Conservation (phyloP, 306 rosid genomes). For the Vigna trinervia region DNA sequence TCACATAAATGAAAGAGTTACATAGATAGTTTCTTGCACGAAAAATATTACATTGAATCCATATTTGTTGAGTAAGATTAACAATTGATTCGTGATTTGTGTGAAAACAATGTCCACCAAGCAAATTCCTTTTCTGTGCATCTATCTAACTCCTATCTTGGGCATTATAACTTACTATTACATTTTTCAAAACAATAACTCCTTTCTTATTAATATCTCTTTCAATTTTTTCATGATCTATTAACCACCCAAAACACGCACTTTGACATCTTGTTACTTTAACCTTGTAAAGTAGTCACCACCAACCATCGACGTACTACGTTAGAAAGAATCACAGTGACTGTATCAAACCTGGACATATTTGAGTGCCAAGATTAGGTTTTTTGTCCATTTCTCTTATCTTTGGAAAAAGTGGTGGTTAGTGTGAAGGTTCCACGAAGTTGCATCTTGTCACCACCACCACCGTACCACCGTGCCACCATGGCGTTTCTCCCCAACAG, state of each 20-base stretch:
- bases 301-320: neutral
- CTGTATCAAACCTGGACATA: neutral
- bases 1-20: no score
- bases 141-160: no score
- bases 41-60: no score
- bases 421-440: conserved; percentile 41
- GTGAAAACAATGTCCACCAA: no score
- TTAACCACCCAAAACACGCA: neutral
- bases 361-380: neutral
- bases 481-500: neutral
- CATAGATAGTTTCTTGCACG: no score
- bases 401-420: neutral
- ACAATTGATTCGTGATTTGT: no score
- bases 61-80: no score
- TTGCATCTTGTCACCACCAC: neutral
- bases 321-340: neutral
- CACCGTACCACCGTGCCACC: neutral
- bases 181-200: no score
- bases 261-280: neutral
- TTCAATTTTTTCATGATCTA: no score
- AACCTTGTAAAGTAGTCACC: neutral
- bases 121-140: no score
- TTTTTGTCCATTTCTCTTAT: neutral
- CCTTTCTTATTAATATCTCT: no score
- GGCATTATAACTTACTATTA: no score